Percentiles rank a stretch among this genome's conserved stretches.
These are phyloP conservation scores for Euphorbia schlechtendalii DNA, from an alignment of 441 rosid genomes.

Conservation along the genomic window DNA sequence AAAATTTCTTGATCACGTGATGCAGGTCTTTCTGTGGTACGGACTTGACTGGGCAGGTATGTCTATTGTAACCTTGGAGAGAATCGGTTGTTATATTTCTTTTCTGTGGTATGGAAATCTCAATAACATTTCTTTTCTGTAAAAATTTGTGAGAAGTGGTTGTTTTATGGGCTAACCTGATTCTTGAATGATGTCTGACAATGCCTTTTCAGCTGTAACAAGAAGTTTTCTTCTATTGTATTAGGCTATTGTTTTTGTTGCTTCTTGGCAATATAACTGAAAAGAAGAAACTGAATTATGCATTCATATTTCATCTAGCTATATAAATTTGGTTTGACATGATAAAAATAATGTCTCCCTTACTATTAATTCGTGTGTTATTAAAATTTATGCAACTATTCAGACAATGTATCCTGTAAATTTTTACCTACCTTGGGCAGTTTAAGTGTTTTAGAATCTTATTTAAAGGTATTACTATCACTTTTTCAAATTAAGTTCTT, in stretches of 20 bases:
- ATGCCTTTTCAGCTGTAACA: background rate
- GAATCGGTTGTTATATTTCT: no score
- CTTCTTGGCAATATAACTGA: background rate
- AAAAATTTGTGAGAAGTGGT: background rate
- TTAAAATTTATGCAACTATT: constrained; percentile 2
- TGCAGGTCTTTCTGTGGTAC: constrained; percentile 62
- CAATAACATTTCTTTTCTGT: constrained; percentile 7
- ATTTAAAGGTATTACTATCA: background rate
- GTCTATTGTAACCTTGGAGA: constrained; percentile 3
- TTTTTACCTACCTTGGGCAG: background rate
- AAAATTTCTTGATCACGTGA: constrained; percentile 5
- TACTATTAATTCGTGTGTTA: background rate
- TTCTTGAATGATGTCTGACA: background rate
- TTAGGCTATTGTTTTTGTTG: background rate
- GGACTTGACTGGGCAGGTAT: constrained; percentile 71
- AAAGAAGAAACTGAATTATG: background rate
- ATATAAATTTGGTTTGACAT: background rate
- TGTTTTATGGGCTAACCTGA: background rate
- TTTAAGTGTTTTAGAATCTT: background rate
- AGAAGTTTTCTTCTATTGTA: background rate
- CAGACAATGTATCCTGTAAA: background rate
- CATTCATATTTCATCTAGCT: background rate
- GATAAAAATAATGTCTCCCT: background rate
- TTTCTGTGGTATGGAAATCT: no score
- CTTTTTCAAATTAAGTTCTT: background rate